Base-by-base conservation (phyloP, 768 basidiomycete species). In the Macrocybe gigantea region DNA sequence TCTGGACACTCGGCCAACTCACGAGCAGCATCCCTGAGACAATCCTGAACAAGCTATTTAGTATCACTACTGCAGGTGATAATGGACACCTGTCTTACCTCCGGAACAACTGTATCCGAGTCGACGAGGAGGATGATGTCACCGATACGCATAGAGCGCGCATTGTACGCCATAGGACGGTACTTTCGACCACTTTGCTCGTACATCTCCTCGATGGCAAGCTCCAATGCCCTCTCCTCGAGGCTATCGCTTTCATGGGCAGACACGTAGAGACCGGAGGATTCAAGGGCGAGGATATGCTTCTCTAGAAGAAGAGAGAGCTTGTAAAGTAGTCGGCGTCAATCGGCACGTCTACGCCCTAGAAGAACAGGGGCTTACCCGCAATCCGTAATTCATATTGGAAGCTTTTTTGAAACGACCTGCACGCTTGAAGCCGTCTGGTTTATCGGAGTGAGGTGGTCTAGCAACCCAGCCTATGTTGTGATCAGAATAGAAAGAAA, bases 381-480 rank as follows among this genome's bases (percentile, higher is more conserved):
- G 64, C 11, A 76, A 71, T 0, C 83, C 88, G 57, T 82, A 89
- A 60, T 92, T 93, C 86, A 93, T 88, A 64, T 93, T 93, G 2
- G 80, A 83, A 1, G 88, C 88, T 64, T 93, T 93, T 74, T 93
- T 92, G 79, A 93, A 93, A 11, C 89, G 79, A 37, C 90, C 91
- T 31, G 87, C 86, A 41, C 90, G 85, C 51, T 85, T 77, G 71
- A 79, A 89, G 1, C 85, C 88, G 59, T 82, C 80, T 12, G 78
- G 65, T 2, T 67, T 63, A 53, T 67, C 67, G 36, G 77, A 77
- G 61, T 91, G 88, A 48, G 74, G 73, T 1, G 90, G 89, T 38
- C 90, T 81, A 22, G 91, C 88, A 51, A 90, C 83, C 79, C 84
- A 93, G 11, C 85, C 89, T 53, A 92, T 86, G 59, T 82, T 79